These are phyloP conservation scores for Monilinia vaccinii-corymbosi DNA, from an alignment of 2,329 filamentous ascomycete genomes.

Conservation along the genomic window DNA sequence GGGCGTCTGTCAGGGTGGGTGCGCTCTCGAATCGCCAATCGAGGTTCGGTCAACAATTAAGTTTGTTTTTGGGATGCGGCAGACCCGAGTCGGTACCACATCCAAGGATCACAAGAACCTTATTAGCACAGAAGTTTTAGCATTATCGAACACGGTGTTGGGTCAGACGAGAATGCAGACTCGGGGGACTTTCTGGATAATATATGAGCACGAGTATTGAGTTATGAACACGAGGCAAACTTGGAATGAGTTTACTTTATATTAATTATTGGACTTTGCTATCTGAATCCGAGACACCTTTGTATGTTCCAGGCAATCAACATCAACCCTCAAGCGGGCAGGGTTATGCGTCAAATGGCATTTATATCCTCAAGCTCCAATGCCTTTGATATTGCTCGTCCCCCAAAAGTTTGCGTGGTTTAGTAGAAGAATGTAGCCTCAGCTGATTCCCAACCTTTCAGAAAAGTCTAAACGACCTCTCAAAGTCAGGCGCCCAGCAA, in stretches of 20 bases:
- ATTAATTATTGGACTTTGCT: neutral
- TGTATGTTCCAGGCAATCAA: neutral
- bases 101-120: neutral
- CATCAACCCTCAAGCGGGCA: too few relatives aligned
- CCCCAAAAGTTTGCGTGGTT: neutral
- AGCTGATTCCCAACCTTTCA: conserved; percentile 65
- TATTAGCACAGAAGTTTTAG: neutral
- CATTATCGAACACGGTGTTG: too few relatives aligned
- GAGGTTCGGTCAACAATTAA: neutral
- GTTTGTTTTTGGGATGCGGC: neutral
- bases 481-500: conserved; percentile 65
- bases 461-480: conserved; percentile 52
- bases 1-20: neutral
- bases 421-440: conserved; percentile 45
- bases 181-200: neutral
- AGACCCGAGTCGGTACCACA: neutral
- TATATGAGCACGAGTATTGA: neutral
- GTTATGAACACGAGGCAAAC: neutral
- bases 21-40: neutral
- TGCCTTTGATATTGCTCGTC: neutral
- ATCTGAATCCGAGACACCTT: neutral
- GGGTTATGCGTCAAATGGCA: too few relatives aligned
- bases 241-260: neutral
- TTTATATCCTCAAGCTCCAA: neutral
- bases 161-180: neutral